Evolutionary conservation across 1,284 basidiomycete species (phyloP).

Genomic region (Leccinum subfulvum): DNA sequence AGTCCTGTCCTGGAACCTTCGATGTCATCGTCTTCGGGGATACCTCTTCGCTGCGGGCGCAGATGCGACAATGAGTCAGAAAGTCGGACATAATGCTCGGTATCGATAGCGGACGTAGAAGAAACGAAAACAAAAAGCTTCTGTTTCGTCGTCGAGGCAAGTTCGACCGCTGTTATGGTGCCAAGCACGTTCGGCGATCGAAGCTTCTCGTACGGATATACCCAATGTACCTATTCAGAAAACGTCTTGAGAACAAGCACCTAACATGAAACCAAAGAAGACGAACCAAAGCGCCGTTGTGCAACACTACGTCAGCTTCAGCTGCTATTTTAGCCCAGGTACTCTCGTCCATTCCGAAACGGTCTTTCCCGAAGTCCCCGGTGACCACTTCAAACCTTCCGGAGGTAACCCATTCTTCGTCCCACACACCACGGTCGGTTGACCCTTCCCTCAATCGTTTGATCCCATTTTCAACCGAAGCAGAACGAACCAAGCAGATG

Average conservation of each 20-base stretch:
- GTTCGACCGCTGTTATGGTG: constrained; percentile 80
- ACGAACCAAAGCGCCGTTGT: constrained; percentile 93
- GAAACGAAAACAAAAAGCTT: constrained; percentile 92
- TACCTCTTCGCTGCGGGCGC: constrained; percentile 52
- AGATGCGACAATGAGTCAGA: constrained; percentile 68
- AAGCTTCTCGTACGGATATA: constrained; percentile 95
- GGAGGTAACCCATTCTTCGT: constrained; percentile 78
- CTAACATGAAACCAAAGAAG: background rate
- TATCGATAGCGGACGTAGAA: constrained; percentile 92
- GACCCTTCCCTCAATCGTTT: constrained; percentile 75
- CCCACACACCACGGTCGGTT: constrained; percentile 89
- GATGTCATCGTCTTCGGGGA: constrained; percentile 90
- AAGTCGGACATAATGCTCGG: constrained; percentile 85
- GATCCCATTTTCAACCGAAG: constrained; percentile 63
- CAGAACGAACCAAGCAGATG: constrained; percentile 86
- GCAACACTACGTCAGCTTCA: constrained; percentile 85
- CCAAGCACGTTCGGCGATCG: constrained; percentile 90
- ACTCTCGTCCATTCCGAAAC: constrained; percentile 71
- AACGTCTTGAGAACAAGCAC: background rate
- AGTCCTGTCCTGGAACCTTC: constrained; percentile 79
- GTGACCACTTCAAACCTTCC: constrained; percentile 78
- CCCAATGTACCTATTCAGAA: constrained; percentile 85
- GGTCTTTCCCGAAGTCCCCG: constrained; percentile 83
- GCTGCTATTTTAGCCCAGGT: constrained; percentile 70
- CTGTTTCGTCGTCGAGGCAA: constrained; percentile 73